These are phyloP conservation scores for Cylindricascospora bacillispora DNA, from an alignment of 1,139 yeast genomes.

Conservation along the genomic window DNA sequence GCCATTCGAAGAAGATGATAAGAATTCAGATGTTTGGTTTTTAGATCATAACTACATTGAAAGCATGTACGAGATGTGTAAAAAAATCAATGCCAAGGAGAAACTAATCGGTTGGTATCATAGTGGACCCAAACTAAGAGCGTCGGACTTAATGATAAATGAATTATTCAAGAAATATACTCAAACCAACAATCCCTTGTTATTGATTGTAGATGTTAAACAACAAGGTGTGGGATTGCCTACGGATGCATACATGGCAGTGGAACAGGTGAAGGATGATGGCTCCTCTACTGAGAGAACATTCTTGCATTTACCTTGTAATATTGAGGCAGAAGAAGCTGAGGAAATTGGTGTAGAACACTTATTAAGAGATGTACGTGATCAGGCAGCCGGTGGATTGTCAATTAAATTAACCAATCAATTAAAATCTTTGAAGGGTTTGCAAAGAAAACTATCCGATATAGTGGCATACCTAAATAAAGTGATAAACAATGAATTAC, in stretches of 20 bases:
- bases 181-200: conserved; percentile 49
- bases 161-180: conserved; percentile 80
- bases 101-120: conserved; percentile 97
- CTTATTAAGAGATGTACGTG: conserved; percentile 82
- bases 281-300: conserved; percentile 93
- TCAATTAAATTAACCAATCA: conserved; percentile 82
- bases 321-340: conserved; percentile 95
- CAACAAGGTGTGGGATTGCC: conserved; percentile 80
- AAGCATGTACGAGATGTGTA: conserved; percentile 95
- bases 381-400: conserved; percentile 90
- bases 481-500: conserved; percentile 59
- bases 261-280: conserved; percentile 92
- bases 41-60: conserved; percentile 94
- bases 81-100: conserved; percentile 93
- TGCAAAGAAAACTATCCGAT: conserved; percentile 68
- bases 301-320: conserved; percentile 83
- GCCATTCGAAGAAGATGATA: conserved; percentile 95
- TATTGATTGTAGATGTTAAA: conserved; percentile 84
- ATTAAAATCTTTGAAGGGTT: conserved; percentile 75
- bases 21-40: conserved; percentile 91
- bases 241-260: conserved; percentile 87
- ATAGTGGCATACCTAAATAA: conserved; percentile 70
- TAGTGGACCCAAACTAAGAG: conserved; percentile 83
- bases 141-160: conserved; percentile 83
- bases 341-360: conserved; percentile 99